phyloP scores from a whole-genome alignment of 495 filamentous ascomycete species.

The Aspergillus cristatus region DNA sequence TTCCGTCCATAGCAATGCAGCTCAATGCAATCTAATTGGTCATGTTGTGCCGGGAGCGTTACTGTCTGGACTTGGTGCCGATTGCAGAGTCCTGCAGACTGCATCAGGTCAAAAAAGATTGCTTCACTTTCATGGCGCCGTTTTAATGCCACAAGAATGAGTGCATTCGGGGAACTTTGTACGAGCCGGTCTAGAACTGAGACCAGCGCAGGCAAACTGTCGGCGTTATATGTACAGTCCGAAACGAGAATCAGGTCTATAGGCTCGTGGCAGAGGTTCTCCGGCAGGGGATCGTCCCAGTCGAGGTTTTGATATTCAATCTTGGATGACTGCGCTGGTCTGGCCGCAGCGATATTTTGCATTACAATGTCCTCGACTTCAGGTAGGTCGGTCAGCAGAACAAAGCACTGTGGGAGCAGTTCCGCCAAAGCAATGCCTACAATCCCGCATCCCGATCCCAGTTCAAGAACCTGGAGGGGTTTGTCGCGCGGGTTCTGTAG shows the following conservation, averaged over 20 bases:
- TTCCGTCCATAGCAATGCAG: constrained; percentile 40
- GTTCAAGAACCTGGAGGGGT: constrained; percentile 55
- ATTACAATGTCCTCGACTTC: constrained; percentile 61
- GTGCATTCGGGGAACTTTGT: constrained; percentile 35
- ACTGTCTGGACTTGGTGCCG: constrained; percentile 35
- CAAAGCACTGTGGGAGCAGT: constrained; percentile 40
- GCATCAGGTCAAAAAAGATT: constrained; percentile 71
- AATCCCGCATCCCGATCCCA: constrained; percentile 79
- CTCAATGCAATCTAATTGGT: constrained; percentile 49
- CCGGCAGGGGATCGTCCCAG: constrained; percentile 54
- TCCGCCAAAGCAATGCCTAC: constrained; percentile 68
- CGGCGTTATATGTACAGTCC: constrained; percentile 93
- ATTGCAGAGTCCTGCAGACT: constrained; percentile 42
- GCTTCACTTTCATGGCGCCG: constrained; percentile 74
- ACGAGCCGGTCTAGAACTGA: constrained; percentile 52
- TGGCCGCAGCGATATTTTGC: constrained; percentile 43
- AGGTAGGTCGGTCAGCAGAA: constrained; percentile 74
- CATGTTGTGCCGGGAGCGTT: constrained; percentile 49
- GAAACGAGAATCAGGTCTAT: constrained; percentile 74
- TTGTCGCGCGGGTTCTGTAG: constrained; percentile 16
- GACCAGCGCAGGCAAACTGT: constrained; percentile 69
- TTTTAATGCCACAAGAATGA: constrained; percentile 73
- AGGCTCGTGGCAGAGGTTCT: constrained; percentile 21
- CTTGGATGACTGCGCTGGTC: constrained; percentile 23
- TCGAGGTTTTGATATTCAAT: constrained; percentile 57